Conservation (phyloP, 2,329 filamentous ascomycete species). For the Aspergillus japonicus region DNA sequence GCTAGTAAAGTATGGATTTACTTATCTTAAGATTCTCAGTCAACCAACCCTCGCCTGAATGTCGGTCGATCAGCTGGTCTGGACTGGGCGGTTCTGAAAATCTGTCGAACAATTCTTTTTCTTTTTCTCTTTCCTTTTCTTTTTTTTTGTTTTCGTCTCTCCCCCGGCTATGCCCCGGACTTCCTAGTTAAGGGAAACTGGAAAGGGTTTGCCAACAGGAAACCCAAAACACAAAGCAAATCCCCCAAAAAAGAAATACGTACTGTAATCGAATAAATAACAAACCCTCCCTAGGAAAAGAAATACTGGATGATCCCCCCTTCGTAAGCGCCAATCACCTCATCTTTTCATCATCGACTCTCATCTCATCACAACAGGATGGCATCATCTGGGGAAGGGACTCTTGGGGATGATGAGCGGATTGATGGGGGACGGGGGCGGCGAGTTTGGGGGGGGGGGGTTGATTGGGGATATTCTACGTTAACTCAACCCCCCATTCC, state of each 20-base stretch:
- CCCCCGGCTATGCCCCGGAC: slow-evolving; percentile 21
- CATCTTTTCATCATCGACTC: slow-evolving; percentile 7
- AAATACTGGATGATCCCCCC: slow-evolving; percentile 8
- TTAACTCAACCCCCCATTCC: not conserved
- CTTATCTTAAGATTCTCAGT: slow-evolving; percentile 12
- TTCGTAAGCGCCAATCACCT: slow-evolving; percentile 2
- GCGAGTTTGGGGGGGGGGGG: not conserved
- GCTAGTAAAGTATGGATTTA: not conserved
- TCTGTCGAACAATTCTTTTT: slow-evolving; percentile 10
- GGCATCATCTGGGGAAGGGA: slow-evolving; percentile 7
- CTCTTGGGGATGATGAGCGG: not conserved
- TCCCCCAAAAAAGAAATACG: not conserved
- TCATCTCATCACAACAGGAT: not conserved
- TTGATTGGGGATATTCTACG: not conserved
- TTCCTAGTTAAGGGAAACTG: slow-evolving; percentile 11
- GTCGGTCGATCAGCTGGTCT: slow-evolving; percentile 23
- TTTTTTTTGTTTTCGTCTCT: not conserved
- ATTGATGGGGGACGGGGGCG: no score
- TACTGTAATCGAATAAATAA: not conserved
- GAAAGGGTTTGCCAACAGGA: not conserved
- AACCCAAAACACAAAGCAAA: not conserved
- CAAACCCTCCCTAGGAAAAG: not conserved
- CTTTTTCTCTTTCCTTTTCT: no score
- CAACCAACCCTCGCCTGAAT: slow-evolving; percentile 16
- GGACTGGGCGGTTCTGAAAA: slow-evolving; percentile 19